Evolutionary conservation across 768 basidiomycete species (phyloP).

Genomic region (Kwoniella bestiolae): DNA sequence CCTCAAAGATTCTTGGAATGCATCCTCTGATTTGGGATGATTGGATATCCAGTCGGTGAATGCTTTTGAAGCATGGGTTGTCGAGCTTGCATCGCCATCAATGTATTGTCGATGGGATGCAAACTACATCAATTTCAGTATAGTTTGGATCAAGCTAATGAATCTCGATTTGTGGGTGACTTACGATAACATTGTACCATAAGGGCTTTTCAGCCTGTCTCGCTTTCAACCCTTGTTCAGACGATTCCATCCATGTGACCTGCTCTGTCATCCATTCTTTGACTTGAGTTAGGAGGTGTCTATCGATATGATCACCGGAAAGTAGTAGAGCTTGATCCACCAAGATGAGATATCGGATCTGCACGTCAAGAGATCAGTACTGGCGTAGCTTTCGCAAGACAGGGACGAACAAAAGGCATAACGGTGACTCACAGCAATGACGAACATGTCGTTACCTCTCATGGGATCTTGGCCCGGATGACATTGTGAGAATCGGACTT

Average conservation of each 20-base stretch:
- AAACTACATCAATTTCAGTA: background rate
- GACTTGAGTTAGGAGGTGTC: background rate
- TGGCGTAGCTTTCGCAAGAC: too few species aligned
- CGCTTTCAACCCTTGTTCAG: constrained; percentile 14
- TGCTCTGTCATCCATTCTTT: constrained; percentile 1
- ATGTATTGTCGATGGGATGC: background rate
- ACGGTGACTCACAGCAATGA: constrained; percentile 9
- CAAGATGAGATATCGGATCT: constrained; percentile 20
- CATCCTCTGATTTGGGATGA: background rate
- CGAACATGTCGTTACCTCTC: constrained; percentile 10
- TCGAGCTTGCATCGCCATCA: background rate
- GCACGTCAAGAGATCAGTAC: too few species aligned
- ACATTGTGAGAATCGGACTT: constrained; percentile 17
- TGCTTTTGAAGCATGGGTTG: background rate
- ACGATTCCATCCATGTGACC: constrained; percentile 7
- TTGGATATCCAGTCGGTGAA: background rate
- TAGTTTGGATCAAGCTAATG: background rate
- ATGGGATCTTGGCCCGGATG: constrained; percentile 8
- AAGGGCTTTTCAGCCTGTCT: background rate
- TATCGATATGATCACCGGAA: background rate
- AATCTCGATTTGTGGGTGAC: background rate
- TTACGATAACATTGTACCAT: constrained; percentile 18
- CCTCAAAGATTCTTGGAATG: background rate
- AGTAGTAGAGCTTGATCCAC: constrained; percentile 10
- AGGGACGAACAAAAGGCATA: background rate